phyloP scores from a whole-genome alignment of 2,329 filamentous ascomycete species.

The Neonectria neomacrospora region DNA sequence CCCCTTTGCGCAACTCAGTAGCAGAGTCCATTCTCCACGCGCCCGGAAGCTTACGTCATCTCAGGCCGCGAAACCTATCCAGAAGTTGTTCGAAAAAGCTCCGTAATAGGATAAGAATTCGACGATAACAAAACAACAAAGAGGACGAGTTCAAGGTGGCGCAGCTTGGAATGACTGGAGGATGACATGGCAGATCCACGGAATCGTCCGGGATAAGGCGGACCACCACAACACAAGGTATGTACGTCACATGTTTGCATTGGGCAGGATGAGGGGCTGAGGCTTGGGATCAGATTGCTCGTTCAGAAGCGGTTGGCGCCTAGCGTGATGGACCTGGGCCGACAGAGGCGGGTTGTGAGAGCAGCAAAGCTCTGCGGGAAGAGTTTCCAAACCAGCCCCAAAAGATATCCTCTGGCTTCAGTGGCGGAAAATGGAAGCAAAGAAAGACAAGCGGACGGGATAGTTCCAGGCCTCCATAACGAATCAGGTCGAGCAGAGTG shows the following conservation, averaged over 20 bases:
- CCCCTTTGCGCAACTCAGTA: not conserved
- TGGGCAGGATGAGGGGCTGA: not conserved
- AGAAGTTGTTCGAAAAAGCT: slow-evolving; percentile 84
- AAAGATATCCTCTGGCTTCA: slow-evolving; percentile 20
- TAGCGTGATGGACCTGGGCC: not conserved
- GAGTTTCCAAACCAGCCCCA: not conserved
- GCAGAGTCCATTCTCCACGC: not conserved
- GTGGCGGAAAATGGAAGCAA: not conserved
- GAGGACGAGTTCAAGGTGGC: not conserved
- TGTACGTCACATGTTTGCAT: not conserved
- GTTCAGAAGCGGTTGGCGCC: not conserved
- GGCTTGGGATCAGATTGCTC: not conserved
- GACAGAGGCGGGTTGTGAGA: not conserved
- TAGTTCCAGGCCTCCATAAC: not conserved
- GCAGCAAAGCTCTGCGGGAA: not conserved
- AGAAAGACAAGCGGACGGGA: not conserved
- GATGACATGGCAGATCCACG: not conserved
- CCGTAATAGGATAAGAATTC: slow-evolving; percentile 46
- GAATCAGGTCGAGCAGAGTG: not conserved
- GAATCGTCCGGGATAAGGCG: not conserved
- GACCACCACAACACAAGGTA: not conserved
- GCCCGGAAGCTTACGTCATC: slow-evolving; percentile 31
- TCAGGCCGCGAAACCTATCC: slow-evolving; percentile 87
- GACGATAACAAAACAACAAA: not conserved
- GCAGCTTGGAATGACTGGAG: not conserved